Conservation (phyloP, 1,139 yeast genomes). For the Taiozyma sp. region DNA sequence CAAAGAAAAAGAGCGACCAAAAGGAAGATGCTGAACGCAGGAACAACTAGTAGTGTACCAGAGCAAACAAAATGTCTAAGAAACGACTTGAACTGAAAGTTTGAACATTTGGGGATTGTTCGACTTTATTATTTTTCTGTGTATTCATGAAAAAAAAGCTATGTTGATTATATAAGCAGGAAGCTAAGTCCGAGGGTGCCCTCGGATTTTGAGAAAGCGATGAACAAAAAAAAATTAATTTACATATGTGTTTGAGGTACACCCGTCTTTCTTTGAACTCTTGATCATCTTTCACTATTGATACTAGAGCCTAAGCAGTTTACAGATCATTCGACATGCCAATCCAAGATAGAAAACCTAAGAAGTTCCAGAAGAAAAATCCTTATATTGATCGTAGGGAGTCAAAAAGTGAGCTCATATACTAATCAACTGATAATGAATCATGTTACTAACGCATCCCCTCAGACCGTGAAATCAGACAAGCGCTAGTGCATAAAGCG, state of each 20-base stretch:
- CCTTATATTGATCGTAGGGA: constrained; percentile 22
- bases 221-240: background rate
- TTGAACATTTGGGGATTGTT: background rate
- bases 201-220: background rate
- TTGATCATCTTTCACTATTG: background rate
- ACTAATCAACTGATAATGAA: background rate
- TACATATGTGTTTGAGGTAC: background rate
- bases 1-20: background rate
- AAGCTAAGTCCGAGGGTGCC: background rate
- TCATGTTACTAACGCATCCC: constrained; percentile 5
- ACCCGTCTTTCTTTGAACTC: background rate
- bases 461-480: constrained; percentile 44
- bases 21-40: background rate
- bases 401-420: constrained; percentile 15
- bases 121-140: background rate
- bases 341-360: background rate
- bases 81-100: background rate
- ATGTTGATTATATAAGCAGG: background rate
- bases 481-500: constrained; percentile 76
- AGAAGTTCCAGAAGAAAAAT: constrained; percentile 14
- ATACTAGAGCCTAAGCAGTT: constrained; percentile 1
- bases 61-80: background rate
- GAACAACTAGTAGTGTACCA: background rate
- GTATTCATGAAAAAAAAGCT: background rate
- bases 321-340: constrained; percentile 2